Percentiles rank a stretch among this genome's conserved stretches.
Evolutionary conservation across 23 red algal genomes (phyloP).

Genomic region (Gracilaria caudata): DNA sequence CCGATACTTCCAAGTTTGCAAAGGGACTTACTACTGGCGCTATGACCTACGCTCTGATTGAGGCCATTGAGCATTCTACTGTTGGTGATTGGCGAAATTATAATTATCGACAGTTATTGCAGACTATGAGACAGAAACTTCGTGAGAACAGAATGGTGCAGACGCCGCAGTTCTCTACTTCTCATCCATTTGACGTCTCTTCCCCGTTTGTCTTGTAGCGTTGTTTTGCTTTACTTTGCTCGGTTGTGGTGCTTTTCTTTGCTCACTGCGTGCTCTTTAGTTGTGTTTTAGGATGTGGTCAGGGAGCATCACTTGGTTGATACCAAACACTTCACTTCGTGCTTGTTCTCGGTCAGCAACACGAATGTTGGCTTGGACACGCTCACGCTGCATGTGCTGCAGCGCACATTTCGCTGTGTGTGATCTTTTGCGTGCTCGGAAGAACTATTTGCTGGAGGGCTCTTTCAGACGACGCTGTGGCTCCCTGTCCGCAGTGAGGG

Average conservation of each 20-base stretch:
- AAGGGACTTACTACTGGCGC: conserved; percentile 70
- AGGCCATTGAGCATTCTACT: conserved; percentile 75
- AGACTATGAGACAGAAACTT: conserved; percentile 75
- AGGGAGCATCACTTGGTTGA: too few species aligned
- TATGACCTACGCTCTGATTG: conserved; percentile 72
- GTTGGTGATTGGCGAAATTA: conserved; percentile 82
- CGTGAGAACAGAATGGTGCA: conserved; percentile 47
- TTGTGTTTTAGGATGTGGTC: too few species aligned
- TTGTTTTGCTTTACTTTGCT: background rate
- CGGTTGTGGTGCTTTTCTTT: background rate
- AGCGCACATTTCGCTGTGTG: too few species aligned
- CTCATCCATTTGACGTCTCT: conserved; percentile 60
- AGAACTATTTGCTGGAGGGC: too few species aligned
- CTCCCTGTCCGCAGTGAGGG: too few species aligned
- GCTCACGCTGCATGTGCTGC: too few species aligned
- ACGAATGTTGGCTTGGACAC: too few species aligned
- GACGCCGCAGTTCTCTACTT: conserved; percentile 71
- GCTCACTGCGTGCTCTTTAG: background rate
- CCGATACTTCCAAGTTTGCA: conserved; percentile 66
- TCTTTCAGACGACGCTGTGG: too few species aligned
- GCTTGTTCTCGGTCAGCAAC: too few species aligned
- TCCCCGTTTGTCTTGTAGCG: conserved; percentile 68
- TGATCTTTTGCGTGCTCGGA: too few species aligned
- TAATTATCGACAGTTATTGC: conserved; percentile 66
- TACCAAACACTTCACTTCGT: too few species aligned